Evolutionary conservation across 1,139 yeast species (phyloP), one percentile per base, ranked within the genome.

Genomic region (Sugiyamaella neomexicana): DNA sequence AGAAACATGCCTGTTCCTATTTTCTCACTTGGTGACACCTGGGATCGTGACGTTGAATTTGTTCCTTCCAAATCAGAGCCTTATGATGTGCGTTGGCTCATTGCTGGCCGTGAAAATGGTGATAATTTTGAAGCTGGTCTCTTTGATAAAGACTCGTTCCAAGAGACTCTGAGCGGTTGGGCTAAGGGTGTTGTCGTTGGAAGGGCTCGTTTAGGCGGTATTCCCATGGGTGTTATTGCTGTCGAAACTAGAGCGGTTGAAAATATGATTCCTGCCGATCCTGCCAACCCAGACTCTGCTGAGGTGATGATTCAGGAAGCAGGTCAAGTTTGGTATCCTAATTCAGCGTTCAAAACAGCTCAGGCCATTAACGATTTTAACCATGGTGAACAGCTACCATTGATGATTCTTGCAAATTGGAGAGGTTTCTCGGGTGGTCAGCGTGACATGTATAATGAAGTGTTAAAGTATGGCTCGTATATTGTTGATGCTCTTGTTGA

Each of bases 371-470:
- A 86, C 65, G 99, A 93, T 71, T 93, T 93, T 82, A 93, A 93
- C 79, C 79, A 89, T 70, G 99, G 99, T 80, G 99, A 93, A 74
- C 95, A 90, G 74, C 80, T 93, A 68, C 99, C 99, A 60, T 80
- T 93, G 73, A 89, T 93, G 96, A 90, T 93, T 64, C 77, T 93
- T 67, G 99, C 99, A 56, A 93, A 93, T 81, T 93, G 99, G 99
- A 87, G 99, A 84, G 99, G 99, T 69, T 93, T 93, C 83, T 90
- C 97, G 62, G 99, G 99, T 79, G 99, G 99, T 74, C 99, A 95
- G 79, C 87, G 97, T 72, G 99, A 93, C 74, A 93, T 93, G 99
- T 95, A 87, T 81, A 89, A 91, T 68, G 99, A 93, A 76, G 96
- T 93, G 52, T 84, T 93, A 76, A 93, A 93, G 74, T 93, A 89